Percentiles rank a stretch among this genome's conserved stretches.
Conservation (phyloP, 2,329 filamentous ascomycete species). For the Sclerotinia nivalis region DNA sequence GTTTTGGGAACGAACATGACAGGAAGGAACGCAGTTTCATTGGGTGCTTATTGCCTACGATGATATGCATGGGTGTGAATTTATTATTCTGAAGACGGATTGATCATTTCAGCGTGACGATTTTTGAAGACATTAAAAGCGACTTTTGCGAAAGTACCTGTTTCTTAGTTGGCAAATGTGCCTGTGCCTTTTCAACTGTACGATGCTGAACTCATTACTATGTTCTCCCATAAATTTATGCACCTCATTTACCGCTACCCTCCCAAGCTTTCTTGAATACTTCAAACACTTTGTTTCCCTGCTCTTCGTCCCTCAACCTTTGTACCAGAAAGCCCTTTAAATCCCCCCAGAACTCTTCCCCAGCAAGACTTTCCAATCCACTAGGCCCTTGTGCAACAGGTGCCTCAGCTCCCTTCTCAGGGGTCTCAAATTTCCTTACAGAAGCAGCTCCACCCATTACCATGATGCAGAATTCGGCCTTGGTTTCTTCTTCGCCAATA, state of each 20-base stretch:
- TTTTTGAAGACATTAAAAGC: conserved; percentile 27
- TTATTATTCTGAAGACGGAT: conserved; percentile 23
- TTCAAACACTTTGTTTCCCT: conserved; percentile 62
- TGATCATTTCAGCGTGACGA: conserved; percentile 25
- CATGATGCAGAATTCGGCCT: conserved; percentile 83
- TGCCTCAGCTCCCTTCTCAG: conserved; percentile 40
- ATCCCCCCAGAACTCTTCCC: conserved; percentile 83
- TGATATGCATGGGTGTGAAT: conserved; percentile 20
- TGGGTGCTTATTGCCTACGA: conserved; percentile 37
- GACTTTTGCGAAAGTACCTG: conserved; percentile 19
- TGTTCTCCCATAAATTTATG: conserved; percentile 19
- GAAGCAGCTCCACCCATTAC: conserved; percentile 70
- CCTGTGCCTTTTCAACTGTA: conserved; percentile 18
- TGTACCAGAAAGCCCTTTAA: conserved; percentile 78
- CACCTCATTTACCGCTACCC: conserved; percentile 21
- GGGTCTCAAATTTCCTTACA: conserved; percentile 45
- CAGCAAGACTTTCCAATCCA: conserved; percentile 61
- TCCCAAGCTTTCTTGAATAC: conserved; percentile 67
- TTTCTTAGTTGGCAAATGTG: conserved; percentile 14
- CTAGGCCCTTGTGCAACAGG: conserved; percentile 55
- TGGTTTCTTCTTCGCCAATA: conserved; percentile 54
- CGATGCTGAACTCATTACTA: conserved; percentile 32
- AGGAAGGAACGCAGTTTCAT: conserved; percentile 31
- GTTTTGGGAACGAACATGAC: conserved; percentile 21
- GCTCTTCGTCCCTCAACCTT: conserved; percentile 69